phyloP scores from a whole-genome alignment of 257 asterid genomes.

The Petunia secreta region DNA sequence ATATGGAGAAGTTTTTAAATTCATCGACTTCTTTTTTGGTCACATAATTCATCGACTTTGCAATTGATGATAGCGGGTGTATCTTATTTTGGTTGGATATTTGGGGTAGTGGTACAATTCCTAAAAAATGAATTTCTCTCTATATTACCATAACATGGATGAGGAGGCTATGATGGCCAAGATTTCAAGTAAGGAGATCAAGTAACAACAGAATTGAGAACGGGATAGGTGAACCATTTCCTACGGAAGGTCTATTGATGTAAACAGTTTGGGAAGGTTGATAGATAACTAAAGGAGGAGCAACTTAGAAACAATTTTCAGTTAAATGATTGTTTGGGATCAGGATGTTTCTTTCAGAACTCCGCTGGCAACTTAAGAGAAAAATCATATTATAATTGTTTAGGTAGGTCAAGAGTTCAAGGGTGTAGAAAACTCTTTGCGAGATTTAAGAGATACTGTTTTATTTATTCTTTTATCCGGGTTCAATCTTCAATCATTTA shows the following conservation, averaged over 20 bases:
- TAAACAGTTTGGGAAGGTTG: not conserved
- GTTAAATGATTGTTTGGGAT: not conserved
- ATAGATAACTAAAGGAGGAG: not conserved
- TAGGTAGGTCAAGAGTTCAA: not conserved
- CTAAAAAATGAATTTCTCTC: not conserved
- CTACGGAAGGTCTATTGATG: not conserved
- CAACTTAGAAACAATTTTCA: slow-evolving; percentile 2
- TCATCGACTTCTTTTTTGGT: too few relatives aligned
- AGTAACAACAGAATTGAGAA: slow-evolving; percentile 16
- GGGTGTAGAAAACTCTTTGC: not conserved
- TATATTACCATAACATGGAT: not conserved
- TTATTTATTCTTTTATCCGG: not conserved
- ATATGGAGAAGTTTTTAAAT: not conserved
- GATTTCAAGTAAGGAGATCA: slow-evolving; percentile 10
- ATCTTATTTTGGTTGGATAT: not conserved
- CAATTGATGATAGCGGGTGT: not conserved
- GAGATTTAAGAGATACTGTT: not conserved
- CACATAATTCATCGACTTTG: not conserved
- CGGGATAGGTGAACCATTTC: slow-evolving; percentile 15
- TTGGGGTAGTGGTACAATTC: slow-evolving; percentile 1
- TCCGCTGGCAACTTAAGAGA: too few relatives aligned
- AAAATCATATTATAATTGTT: not conserved
- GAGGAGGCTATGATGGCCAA: not conserved
- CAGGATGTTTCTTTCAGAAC: too few relatives aligned
- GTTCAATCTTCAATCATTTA: not conserved